Evolutionary conservation across 805 yeast species (phyloP).

Genomic region (Torulaspora microellipsoides): DNA sequence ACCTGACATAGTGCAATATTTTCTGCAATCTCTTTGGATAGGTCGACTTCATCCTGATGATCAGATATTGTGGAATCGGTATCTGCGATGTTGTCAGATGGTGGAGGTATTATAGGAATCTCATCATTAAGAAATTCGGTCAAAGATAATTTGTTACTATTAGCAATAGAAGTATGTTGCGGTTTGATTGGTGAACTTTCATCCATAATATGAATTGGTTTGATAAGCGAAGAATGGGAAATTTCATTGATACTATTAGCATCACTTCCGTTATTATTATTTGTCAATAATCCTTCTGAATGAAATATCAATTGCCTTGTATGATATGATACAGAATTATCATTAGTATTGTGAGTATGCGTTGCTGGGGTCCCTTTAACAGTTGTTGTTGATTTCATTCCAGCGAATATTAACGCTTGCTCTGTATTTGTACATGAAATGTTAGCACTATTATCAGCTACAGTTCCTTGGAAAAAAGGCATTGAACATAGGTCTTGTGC

Average conservation of each 20-base stretch:
- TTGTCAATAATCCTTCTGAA: slow-evolving; percentile 7
- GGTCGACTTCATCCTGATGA: slow-evolving; percentile 11
- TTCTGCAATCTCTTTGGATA: slow-evolving; percentile 19
- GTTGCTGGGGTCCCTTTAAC: not conserved
- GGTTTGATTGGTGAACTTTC: not conserved
- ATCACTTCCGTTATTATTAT: slow-evolving; percentile 1
- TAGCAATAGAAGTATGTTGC: no score
- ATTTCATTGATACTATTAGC: not conserved
- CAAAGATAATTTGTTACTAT: no score
- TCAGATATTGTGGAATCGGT: slow-evolving; percentile 17
- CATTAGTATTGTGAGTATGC: not conserved
- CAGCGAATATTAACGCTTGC: slow-evolving; percentile 28
- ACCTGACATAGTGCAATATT: slow-evolving; percentile 19
- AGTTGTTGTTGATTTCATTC: slow-evolving; percentile 14
- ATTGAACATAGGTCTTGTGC: slow-evolving; percentile 45
- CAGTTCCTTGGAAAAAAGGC: slow-evolving; percentile 52
- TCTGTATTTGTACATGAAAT: slow-evolving; percentile 16
- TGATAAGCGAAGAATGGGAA: not conserved
- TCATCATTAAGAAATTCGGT: slow-evolving; percentile 4
- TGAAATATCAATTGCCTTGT: slow-evolving; percentile 16
- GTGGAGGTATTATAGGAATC: slow-evolving; percentile 5
- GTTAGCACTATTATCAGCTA: slow-evolving; percentile 11
- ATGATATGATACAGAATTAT: slow-evolving; percentile 2
- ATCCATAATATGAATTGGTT: slow-evolving; percentile 1
- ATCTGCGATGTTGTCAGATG: slow-evolving; percentile 9